Evolutionary conservation across 2,329 filamentous ascomycete genomes (phyloP).

Genomic region (Cladosporium phlei): DNA sequence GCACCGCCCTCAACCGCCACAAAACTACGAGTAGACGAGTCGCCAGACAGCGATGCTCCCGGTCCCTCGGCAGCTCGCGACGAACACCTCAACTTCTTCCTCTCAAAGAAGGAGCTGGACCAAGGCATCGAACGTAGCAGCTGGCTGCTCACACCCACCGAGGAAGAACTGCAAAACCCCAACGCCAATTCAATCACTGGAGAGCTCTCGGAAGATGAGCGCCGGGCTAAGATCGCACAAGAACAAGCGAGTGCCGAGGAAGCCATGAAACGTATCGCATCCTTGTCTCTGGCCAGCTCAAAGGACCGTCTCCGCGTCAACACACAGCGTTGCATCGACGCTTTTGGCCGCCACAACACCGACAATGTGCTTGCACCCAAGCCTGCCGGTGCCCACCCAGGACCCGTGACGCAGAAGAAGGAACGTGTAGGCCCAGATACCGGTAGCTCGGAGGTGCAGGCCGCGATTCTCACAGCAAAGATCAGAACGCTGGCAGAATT

Average conservation of each 20-base stretch:
- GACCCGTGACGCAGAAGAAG: constrained; percentile 36
- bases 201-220: constrained; percentile 40
- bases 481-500: constrained; percentile 75
- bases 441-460: constrained; percentile 94
- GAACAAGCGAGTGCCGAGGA: constrained; percentile 59
- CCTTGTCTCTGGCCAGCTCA: constrained; percentile 69
- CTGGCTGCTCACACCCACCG: constrained; percentile 58
- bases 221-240: constrained; percentile 28
- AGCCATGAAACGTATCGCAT: constrained; percentile 74
- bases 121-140: constrained; percentile 63
- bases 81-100: constrained; percentile 67
- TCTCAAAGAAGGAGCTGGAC: constrained; percentile 64
- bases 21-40: constrained; percentile 4
- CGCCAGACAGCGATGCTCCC: constrained; percentile 11
- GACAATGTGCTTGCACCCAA: constrained; percentile 65
- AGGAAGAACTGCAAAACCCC: constrained; percentile 14
- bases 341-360: constrained; percentile 87
- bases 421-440: constrained; percentile 84
- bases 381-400: constrained; percentile 41
- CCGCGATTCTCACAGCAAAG: constrained; percentile 90
- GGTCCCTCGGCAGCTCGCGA: constrained; percentile 15
- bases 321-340: constrained; percentile 75
- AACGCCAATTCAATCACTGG: background rate
- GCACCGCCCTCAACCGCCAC: constrained; percentile 21
- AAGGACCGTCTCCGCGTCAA: constrained; percentile 78